Percentiles rank a stretch among this genome's conserved stretches.
These are phyloP conservation scores for Fusarium clavum DNA, from an alignment of 2,329 filamentous ascomycete genomes.

Conservation along the genomic window DNA sequence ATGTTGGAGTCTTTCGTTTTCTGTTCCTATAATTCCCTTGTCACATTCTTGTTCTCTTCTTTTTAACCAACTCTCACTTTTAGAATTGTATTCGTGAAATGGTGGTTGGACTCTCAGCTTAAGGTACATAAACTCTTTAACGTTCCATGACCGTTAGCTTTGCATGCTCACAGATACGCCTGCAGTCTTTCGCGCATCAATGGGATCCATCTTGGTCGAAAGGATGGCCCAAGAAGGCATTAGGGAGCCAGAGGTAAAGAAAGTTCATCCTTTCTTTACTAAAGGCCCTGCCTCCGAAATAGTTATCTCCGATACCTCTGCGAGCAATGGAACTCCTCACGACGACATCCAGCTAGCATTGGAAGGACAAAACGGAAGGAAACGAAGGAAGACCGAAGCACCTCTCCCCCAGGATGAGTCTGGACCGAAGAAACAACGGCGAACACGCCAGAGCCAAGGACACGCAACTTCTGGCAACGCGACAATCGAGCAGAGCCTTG, in stretches of 20 bases:
- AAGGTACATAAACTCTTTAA: constrained; percentile 21
- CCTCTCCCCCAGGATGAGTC: constrained; percentile 35
- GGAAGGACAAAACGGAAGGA: constrained; percentile 52
- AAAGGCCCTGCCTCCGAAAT: constrained; percentile 38
- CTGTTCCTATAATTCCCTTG: not conserved
- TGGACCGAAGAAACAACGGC: constrained; percentile 46
- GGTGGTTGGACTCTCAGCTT: constrained; percentile 30
- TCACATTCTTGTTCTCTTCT: not conserved
- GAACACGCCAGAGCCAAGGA: constrained; percentile 37
- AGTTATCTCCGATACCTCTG: constrained; percentile 1
- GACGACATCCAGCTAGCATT: constrained; percentile 13
- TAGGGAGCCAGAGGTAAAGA: constrained; percentile 54
- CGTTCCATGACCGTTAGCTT: not conserved
- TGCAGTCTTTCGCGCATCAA: constrained; percentile 46
- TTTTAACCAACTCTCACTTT: not conserved
- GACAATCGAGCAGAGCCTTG: constrained; percentile 22
- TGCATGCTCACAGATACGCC: not conserved
- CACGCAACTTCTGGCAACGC: constrained; percentile 11
- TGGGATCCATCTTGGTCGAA: constrained; percentile 57
- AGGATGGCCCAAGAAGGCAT: constrained; percentile 59
- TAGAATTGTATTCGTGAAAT: constrained; percentile 20
- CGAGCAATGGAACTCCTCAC: not conserved
- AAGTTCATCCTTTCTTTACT: constrained; percentile 68
- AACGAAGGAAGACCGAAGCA: constrained; percentile 57
- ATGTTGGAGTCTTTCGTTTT: not conserved